Percentiles rank a stretch among this genome's conserved stretches.
These are phyloP conservation scores for Asterophora lycoperdoides DNA, from an alignment of 768 basidiomycete genomes.

Conservation along the genomic window DNA sequence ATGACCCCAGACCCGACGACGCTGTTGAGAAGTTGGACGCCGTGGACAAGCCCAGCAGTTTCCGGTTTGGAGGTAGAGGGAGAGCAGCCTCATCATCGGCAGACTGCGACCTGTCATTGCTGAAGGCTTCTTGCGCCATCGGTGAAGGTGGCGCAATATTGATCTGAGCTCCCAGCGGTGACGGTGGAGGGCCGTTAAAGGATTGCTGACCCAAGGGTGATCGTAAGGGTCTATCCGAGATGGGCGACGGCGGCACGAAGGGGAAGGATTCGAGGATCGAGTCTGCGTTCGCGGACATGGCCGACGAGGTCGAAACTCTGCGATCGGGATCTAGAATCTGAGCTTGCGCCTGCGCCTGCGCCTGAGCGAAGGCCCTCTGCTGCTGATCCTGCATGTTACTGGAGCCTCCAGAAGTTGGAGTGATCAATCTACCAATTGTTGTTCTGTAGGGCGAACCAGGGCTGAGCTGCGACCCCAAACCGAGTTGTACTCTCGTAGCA, in stretches of 20 bases:
- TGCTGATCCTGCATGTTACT: constrained; percentile 62
- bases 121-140: constrained; percentile 46
- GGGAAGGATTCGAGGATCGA: constrained; percentile 86
- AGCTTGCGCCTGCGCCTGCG: constrained; percentile 56
- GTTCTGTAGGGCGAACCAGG: constrained; percentile 51
- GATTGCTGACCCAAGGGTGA: constrained; percentile 66
- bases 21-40: constrained; percentile 74
- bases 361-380: constrained; percentile 54
- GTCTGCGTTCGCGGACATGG: constrained; percentile 67
- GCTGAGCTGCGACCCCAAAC: constrained; percentile 31
- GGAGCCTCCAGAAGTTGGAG: constrained; percentile 34
- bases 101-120: constrained; percentile 18
- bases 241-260: constrained; percentile 86
- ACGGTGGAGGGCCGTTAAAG: constrained; percentile 44
- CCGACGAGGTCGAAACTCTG: constrained; percentile 62
- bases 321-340: constrained; percentile 42
- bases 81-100: constrained; percentile 28
- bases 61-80: constrained; percentile 56
- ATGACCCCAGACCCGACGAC: constrained; percentile 77
- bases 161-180: constrained; percentile 49
- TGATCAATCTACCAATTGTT: constrained; percentile 59
- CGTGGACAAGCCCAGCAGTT: constrained; percentile 65
- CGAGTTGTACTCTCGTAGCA: constrained; percentile 66
- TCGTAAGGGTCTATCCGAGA: constrained; percentile 73
- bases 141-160: constrained; percentile 50